Percentiles rank a stretch among this genome's conserved stretches.
Conservation (phyloP, 2,329 filamentous ascomycete genomes). For the Exophiala spinifera region DNA sequence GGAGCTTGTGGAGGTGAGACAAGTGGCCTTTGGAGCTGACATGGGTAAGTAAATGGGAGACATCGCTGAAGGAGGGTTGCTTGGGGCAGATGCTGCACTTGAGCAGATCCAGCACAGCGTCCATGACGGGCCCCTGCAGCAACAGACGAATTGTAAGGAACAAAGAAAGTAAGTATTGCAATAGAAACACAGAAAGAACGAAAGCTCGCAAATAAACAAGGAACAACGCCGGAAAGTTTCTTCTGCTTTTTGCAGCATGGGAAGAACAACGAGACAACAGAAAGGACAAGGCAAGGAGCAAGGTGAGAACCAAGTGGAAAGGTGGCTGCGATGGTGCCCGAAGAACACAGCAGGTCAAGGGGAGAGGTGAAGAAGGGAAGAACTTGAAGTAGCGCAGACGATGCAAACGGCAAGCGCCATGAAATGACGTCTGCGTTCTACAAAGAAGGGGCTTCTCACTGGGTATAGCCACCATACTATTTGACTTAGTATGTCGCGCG, state of each 20-base stretch:
- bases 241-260: conserved; percentile 15
- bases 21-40: conserved; percentile 91
- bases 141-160: conserved; percentile 22
- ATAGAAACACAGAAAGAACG: conserved; percentile 4
- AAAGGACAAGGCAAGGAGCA: conserved; percentile 2
- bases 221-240: not conserved
- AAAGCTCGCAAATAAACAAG: conserved; percentile 15
- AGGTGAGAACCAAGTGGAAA: not conserved
- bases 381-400: conserved; percentile 21
- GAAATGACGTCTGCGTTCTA: not conserved
- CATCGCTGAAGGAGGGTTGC: conserved; percentile 77
- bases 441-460: not conserved
- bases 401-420: conserved; percentile 17
- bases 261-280: conserved; percentile 1
- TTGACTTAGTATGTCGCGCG: not conserved
- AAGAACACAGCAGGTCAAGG: not conserved
- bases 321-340: not conserved
- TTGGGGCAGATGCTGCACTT: conserved; percentile 81
- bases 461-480: not conserved
- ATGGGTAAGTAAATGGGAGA: conserved; percentile 89
- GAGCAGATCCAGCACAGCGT: conserved; percentile 57
- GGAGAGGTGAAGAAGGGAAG: conserved; percentile 24
- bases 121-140: conserved; percentile 33
- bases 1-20: conserved; percentile 75
- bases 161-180: conserved; percentile 22